A percentile compares a stretch with the other conserved stretches of the same genome.
phyloP scores from a whole-genome alignment of 1,139 yeast genomes.

The Trichomonascaceae sp. region DNA sequence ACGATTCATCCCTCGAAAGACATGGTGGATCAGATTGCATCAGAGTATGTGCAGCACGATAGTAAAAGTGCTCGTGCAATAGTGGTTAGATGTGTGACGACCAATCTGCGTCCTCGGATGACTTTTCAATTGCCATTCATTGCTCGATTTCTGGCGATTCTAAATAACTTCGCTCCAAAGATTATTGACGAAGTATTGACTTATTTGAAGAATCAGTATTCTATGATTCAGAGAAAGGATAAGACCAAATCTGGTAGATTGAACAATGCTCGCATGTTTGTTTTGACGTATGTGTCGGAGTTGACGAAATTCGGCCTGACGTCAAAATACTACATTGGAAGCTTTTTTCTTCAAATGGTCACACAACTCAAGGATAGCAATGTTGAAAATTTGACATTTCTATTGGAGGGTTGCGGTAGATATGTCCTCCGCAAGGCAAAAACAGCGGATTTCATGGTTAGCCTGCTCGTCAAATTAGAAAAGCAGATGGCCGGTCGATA shows the following conservation, averaged over 20 bases:
- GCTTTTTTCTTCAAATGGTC: constrained; percentile 38
- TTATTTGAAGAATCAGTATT: constrained; percentile 41
- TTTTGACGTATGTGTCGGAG: constrained; percentile 63
- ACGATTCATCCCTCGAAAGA: constrained; percentile 34
- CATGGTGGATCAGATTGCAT: constrained; percentile 52
- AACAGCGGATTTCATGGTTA: constrained; percentile 53
- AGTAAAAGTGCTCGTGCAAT: constrained; percentile 71
- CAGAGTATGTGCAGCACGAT: constrained; percentile 53
- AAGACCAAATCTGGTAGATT: constrained; percentile 15
- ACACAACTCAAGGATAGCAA: constrained; percentile 18
- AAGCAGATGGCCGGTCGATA: constrained; percentile 46
- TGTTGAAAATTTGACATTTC: constrained; percentile 31
- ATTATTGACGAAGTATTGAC: constrained; percentile 52
- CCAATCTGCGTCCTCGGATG: constrained; percentile 13
- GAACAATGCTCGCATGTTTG: constrained; percentile 38
- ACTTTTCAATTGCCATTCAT: constrained; percentile 35
- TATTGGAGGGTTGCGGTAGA: constrained; percentile 73
- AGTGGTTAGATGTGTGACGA: constrained; percentile 48
- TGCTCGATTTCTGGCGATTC: constrained; percentile 64
- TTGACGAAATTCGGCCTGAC: constrained; percentile 69
- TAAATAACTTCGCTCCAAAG: constrained; percentile 44
- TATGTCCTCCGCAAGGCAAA: constrained; percentile 59
- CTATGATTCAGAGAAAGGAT: constrained; percentile 22
- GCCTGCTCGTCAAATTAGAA: constrained; percentile 55
- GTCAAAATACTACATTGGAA: constrained; percentile 70